Evolutionary conservation across 495 filamentous ascomycete genomes (phyloP), one percentile per base, ranked within the genome.

Genomic region (Lophiotrema nucula): DNA sequence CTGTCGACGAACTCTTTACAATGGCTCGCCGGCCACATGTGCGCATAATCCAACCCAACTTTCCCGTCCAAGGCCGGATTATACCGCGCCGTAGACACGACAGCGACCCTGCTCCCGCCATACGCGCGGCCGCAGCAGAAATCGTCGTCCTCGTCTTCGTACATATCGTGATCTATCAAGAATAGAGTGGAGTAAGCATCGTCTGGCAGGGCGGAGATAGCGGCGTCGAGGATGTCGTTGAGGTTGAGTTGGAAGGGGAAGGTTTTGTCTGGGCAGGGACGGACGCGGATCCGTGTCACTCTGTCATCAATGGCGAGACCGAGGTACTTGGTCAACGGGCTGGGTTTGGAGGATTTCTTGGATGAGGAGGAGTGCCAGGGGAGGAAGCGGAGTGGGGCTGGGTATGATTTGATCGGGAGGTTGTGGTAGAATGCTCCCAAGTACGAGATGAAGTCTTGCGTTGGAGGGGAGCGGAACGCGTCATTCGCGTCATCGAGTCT

Each of bases 91-190:
- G 71, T 77, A 0, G 79, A 82, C 1, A 88, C 81, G 4, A 87
- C 79, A 0, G 77, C 73, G 3, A 88, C 74, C 4, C 86, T 71
- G 56, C 77, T 81, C 1, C 77, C 82, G 13, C 84, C 86, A 57
- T 86, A 88, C 16, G 86, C 85, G 24, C 81, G 73, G 2, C 85
- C 86, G 62, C 84, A 87, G 54, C 78, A 82, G 56, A 87, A 88
- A 25, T 81, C 79, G 54, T 88, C 86, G 3, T 86, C 79, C 2
- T 84, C 81, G 60, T 81, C 79, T 64, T 88, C 83, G 66, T 81
- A 88, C 35, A 88, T 65, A 64, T 89, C 86, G 18, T 85, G 80
- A 16, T 83, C 63, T 0, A 82, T 69, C 3, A 88, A 60, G 47
- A 88, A 54, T 4, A 84, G 53, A 2, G 87, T 56, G 0, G 83